Evolutionary conservation across 2,329 filamentous ascomycete species (phyloP).

Genomic region (Fusarium sp.): DNA sequence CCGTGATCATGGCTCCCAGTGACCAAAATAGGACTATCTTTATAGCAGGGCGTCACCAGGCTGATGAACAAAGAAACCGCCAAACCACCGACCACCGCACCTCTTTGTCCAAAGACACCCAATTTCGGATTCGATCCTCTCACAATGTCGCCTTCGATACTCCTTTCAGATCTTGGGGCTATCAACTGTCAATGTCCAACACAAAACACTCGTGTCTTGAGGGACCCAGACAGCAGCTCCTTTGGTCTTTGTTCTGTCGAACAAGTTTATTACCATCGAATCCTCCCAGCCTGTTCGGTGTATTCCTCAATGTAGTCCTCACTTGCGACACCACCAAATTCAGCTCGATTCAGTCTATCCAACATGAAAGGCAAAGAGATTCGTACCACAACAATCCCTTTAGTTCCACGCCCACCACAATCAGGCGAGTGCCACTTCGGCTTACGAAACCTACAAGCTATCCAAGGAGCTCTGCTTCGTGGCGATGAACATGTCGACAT

Average conservation of each 20-base stretch:
- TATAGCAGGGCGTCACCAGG: background rate
- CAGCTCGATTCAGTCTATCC: background rate
- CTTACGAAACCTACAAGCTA: conserved; percentile 14
- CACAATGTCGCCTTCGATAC: conserved; percentile 21
- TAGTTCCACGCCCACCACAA: background rate
- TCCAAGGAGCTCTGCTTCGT: conserved; percentile 32
- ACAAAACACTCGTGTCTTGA: background rate
- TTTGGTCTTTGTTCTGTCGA: conserved; percentile 30
- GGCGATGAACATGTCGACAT: conserved; percentile 29
- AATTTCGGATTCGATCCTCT: conserved; percentile 9
- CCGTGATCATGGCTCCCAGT: background rate
- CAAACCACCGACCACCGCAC: conserved; percentile 4
- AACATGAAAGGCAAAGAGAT: conserved; percentile 17
- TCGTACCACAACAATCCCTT: background rate
- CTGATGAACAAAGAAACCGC: conserved; percentile 31
- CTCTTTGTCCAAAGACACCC: conserved; percentile 24
- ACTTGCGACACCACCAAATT: background rate
- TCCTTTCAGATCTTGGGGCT: background rate
- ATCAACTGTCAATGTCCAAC: background rate
- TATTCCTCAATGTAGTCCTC: background rate
- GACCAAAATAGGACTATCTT: conserved; percentile 19
- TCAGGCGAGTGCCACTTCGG: background rate
- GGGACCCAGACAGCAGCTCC: background rate
- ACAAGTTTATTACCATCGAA: conserved; percentile 37
- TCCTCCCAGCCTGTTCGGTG: background rate